Evolutionary conservation across 768 basidiomycete species (phyloP).

Genomic region (Favolaschia claudopus): DNA sequence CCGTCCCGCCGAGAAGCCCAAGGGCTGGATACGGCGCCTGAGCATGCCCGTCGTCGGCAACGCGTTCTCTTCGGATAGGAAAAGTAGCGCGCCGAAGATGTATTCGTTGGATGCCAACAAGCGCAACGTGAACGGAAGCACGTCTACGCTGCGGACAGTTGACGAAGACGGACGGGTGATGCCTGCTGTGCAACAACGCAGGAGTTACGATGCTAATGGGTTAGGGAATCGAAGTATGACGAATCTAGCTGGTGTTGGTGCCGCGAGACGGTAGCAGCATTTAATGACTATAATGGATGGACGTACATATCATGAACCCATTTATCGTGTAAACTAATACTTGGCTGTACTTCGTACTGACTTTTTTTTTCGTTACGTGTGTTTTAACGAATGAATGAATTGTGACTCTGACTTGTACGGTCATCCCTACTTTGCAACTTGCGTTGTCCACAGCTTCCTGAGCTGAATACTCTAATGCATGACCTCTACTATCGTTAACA

Average conservation of each 20-base stretch:
- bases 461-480: too few species aligned
- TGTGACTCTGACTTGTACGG: too few species aligned
- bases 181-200: slow-evolving; percentile 33
- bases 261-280: slow-evolving; percentile 39
- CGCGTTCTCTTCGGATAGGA: slow-evolving; percentile 66
- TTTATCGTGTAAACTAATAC: too few species aligned
- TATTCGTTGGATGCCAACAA: slow-evolving; percentile 58
- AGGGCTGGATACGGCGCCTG: slow-evolving; percentile 77
- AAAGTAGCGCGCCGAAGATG: slow-evolving; percentile 47
- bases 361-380: too few species aligned
- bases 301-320: too few species aligned
- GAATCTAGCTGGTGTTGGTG: slow-evolving; percentile 50
- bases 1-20: slow-evolving; percentile 64
- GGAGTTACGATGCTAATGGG: slow-evolving; percentile 51
- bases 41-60: slow-evolving; percentile 77
- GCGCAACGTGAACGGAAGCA: slow-evolving; percentile 47
- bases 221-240: slow-evolving; percentile 60
- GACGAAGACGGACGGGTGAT: slow-evolving; percentile 58
- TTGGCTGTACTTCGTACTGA: too few species aligned
- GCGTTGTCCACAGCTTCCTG: too few species aligned
- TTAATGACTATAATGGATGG: neutral
- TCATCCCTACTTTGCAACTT: too few species aligned
- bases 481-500: slow-evolving; percentile 1
- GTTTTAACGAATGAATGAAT: too few species aligned
- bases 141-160: slow-evolving; percentile 45